A percentile compares a stretch with the other conserved stretches of the same genome.
Conservation (phyloP, 257 asterid genomes). For the Galeopsis tetrahit region DNA sequence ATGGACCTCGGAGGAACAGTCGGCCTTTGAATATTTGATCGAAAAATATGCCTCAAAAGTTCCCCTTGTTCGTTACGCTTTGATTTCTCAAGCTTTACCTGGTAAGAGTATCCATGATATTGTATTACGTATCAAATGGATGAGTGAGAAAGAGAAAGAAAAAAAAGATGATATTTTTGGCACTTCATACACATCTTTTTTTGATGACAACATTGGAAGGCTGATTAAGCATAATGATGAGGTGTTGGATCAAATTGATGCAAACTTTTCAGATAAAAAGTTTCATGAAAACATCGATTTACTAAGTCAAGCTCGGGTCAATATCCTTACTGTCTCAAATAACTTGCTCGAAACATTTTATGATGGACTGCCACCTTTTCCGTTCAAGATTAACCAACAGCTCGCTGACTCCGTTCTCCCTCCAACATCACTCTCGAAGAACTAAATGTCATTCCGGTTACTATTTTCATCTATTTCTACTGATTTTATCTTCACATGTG, state of each 20-base stretch:
- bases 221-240: background rate
- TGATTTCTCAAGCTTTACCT: background rate
- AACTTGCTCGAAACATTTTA: background rate
- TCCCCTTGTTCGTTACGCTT: background rate
- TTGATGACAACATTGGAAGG: background rate
- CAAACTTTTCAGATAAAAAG: background rate
- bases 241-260: background rate
- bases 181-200: background rate
- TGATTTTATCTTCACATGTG: no score
- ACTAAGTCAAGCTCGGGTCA: background rate
- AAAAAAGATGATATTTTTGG: background rate
- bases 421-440: background rate
- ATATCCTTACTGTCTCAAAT: background rate
- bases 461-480: no score
- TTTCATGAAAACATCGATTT: background rate
- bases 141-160: background rate
- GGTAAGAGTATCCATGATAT: background rate
- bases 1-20: background rate
- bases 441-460: no score
- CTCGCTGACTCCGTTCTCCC: background rate
- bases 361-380: background rate
- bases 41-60: background rate
- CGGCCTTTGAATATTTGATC: background rate
- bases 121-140: background rate
- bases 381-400: background rate